Percentiles rank a stretch among this genome's conserved stretches.
Evolutionary conservation across 805 yeast genomes (phyloP).

Genomic region (Maudiozyma barnettii): DNA sequence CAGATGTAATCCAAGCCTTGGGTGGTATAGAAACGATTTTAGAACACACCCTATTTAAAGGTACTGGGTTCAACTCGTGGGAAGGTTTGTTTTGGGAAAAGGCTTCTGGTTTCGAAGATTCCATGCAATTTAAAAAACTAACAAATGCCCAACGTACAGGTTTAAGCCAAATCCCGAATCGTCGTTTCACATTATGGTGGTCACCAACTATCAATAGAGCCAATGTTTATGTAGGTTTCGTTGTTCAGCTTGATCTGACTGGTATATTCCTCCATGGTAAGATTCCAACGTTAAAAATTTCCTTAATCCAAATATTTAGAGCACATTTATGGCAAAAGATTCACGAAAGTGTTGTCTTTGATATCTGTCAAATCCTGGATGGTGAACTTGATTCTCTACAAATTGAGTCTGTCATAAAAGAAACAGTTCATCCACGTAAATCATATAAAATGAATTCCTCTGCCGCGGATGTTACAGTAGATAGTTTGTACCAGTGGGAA

Average conservation of each 20-base stretch:
- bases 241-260: conserved; percentile 90
- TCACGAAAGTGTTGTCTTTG: conserved; percentile 91
- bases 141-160: conserved; percentile 98
- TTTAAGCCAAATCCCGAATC: conserved; percentile 91
- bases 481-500: conserved; percentile 72
- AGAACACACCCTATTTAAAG: conserved; percentile 91
- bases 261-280: conserved; percentile 97
- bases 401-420: conserved; percentile 79
- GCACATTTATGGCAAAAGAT: conserved; percentile 99
- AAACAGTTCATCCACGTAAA: conserved; percentile 92
- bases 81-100: conserved; percentile 98
- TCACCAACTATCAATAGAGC: conserved; percentile 98
- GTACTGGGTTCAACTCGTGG: conserved; percentile 97
- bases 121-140: conserved; percentile 84
- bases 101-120: conserved; percentile 94
- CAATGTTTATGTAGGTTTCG: conserved; percentile 93
- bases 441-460: conserved; percentile 96
- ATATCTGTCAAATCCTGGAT: conserved; percentile 85
- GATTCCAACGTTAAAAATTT: conserved; percentile 92
- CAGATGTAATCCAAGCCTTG: conserved; percentile 92
- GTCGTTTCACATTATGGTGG: conserved; percentile 98
- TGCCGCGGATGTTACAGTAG: conserved; percentile 77
- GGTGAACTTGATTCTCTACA: conserved; percentile 74
- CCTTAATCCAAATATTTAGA: conserved; percentile 89
- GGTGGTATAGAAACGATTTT: conserved; percentile 96